A percentile compares a stretch with the other conserved stretches of the same genome.
These are phyloP conservation scores for Ascochyta clinopodiicola DNA, from an alignment of 2,329 filamentous ascomycete genomes.

Conservation along the genomic window DNA sequence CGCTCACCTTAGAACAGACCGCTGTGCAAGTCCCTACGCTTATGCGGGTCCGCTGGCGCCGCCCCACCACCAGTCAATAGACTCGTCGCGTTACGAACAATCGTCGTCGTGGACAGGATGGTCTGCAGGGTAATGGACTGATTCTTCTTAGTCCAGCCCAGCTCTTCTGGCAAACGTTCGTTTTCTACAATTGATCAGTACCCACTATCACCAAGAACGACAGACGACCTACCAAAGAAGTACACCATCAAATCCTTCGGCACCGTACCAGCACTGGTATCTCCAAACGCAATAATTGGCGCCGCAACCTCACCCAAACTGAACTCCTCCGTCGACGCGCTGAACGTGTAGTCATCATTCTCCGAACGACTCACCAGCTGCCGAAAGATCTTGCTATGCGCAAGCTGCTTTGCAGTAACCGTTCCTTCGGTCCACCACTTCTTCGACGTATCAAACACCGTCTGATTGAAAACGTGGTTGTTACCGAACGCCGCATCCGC, in stretches of 20 bases:
- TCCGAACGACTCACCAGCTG: constrained; percentile 53
- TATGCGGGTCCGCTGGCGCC: constrained; percentile 7
- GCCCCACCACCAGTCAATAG: constrained; percentile 9
- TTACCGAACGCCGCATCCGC: constrained; percentile 59
- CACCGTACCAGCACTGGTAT: constrained; percentile 51
- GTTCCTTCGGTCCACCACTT: constrained; percentile 55
- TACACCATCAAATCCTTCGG: constrained; percentile 52
- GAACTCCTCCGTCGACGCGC: constrained; percentile 51
- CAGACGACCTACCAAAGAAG: constrained; percentile 55
- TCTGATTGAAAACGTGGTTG: constrained; percentile 61
- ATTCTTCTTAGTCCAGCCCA: constrained; percentile 50
- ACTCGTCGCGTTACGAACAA: constrained; percentile 20
- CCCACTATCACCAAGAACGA: not conserved
- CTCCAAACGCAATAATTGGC: constrained; percentile 59
- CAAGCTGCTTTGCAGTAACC: constrained; percentile 43
- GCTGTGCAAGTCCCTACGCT: constrained; percentile 12
- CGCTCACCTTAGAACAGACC: not conserved
- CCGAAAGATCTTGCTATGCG: constrained; percentile 56
- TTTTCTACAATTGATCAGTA: constrained; percentile 44
- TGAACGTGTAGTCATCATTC: constrained; percentile 60
- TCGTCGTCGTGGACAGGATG: constrained; percentile 12
- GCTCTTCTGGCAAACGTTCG: constrained; percentile 50
- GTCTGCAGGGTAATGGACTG: constrained; percentile 18
- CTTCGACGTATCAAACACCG: constrained; percentile 56
- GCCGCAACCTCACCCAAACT: constrained; percentile 60